Base-by-base conservation (phyloP, 2,329 filamentous ascomycete species). In the Aspergillus sojae region DNA sequence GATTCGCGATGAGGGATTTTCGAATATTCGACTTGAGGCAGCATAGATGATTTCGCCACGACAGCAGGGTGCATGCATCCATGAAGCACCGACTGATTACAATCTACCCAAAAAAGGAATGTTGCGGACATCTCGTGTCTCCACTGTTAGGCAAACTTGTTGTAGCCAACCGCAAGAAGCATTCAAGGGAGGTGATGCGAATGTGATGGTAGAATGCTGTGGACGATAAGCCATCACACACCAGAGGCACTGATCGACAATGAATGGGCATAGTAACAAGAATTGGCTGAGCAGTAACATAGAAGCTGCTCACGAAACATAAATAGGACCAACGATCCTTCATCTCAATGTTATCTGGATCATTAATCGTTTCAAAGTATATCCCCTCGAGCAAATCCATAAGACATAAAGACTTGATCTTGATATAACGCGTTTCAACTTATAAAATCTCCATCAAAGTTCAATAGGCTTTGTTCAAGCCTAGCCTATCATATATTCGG, bases 21-120 rank as follows among this genome's bases (percentile, higher is more conserved):
- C 68, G 56, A 62, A 65, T 60, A 60, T 61, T 73, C 64, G 67
- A 72, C 68, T 69, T 72, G 70, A 70, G 68, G 68, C 53, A 73
- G 69, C 67, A 70, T 65, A 71, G 65, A 68, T 64, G 62, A 69
- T 70, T 65, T 73, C 70, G 74, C 77, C 76, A 80, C 77, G 72
- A 75, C 71, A 73, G 67, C 74, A 68, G 72, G 73, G 67, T 72
- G 69, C 73, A 75, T 78, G 77, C 75, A 78, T 74, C 66, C 66
- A 68, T 74, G 73, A 75, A 75, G 71, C 72, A 71, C 71, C 71
- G 69, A 70, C 70, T 73, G 70, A 71, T 71, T 72, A 71, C 72
- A 68, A 67, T 66, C 69, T 68, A 70, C 67, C 70, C 72, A 65
- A 71, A 71, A 68, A 68, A 68, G 68, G 69, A 67, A 73, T 70